phyloP scores from a whole-genome alignment of 1,139 yeast genomes.

The Magnusiomyces ingens region DNA sequence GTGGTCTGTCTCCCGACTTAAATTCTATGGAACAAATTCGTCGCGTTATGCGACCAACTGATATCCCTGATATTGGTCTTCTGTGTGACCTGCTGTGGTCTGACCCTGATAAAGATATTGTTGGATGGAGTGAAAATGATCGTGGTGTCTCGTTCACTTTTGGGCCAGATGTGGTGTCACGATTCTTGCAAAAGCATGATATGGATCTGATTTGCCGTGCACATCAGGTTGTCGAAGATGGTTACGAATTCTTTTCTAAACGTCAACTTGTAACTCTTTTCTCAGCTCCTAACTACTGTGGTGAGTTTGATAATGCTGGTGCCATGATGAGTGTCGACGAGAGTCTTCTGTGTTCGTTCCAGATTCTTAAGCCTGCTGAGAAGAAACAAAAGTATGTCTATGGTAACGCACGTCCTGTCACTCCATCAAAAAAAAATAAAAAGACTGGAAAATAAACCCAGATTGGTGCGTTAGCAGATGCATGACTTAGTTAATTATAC shows the following conservation, averaged over 20 bases:
- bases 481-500: too few relatives aligned
- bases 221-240: constrained; percentile 98
- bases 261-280: constrained; percentile 92
- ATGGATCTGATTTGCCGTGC: constrained; percentile 97
- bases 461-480: neutral
- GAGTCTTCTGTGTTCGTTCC: constrained; percentile 92
- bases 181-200: constrained; percentile 91
- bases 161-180: constrained; percentile 94
- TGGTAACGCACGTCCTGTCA: constrained; percentile 44
- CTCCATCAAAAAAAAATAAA: constrained; percentile 69
- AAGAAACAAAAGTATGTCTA: constrained; percentile 72
- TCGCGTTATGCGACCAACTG: constrained; percentile 98
- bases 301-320: constrained; percentile 97
- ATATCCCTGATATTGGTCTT: constrained; percentile 94
- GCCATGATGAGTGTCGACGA: constrained; percentile 99
- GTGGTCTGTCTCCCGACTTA: constrained; percentile 94
- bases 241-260: constrained; percentile 93
- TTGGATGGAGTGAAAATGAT: constrained; percentile 98
- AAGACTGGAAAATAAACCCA: constrained; percentile 24
- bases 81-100: constrained; percentile 96
- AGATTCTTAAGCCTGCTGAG: constrained; percentile 95
- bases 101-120: constrained; percentile 95
- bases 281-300: constrained; percentile 97
- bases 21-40: constrained; percentile 97
- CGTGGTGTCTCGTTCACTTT: constrained; percentile 96